Conservation (phyloP, 2,329 filamentous ascomycete genomes). For the Botryosphaeria agaves region DNA sequence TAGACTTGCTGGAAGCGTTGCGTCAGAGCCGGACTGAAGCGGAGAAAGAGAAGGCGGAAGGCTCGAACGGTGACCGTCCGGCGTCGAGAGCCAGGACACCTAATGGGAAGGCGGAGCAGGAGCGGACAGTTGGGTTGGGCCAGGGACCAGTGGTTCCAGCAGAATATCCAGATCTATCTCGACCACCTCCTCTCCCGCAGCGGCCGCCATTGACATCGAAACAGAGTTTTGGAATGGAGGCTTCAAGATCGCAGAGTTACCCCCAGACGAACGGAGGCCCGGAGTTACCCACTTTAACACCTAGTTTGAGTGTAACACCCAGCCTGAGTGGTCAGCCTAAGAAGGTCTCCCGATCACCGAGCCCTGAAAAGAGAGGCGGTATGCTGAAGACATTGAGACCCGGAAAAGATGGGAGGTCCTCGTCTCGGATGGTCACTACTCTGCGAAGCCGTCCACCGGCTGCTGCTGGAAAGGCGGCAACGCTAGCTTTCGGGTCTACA, state of each 20-base stretch:
- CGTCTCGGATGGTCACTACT: conserved; percentile 26
- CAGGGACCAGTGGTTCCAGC: conserved; percentile 68
- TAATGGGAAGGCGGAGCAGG: conserved; percentile 1
- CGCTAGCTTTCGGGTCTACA: conserved; percentile 31
- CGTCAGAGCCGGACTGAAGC: conserved; percentile 44
- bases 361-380: conserved; percentile 41
- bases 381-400: conserved; percentile 39
- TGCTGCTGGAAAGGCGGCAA: conserved; percentile 44
- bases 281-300: conserved; percentile 14
- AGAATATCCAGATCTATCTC: conserved; percentile 65
- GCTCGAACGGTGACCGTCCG: neutral
- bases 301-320: no score
- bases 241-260: conserved; percentile 10
- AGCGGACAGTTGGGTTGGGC: conserved; percentile 48
- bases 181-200: conserved; percentile 31
- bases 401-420: conserved; percentile 25
- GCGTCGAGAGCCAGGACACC: neutral
- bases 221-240: conserved; percentile 25
- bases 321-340: no score
- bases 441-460: conserved; percentile 29
- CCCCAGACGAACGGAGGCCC: conserved; percentile 6
- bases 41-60: conserved; percentile 16
- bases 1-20: conserved; percentile 73
- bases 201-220: conserved; percentile 28
- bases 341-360: conserved; percentile 37